Percentiles rank a stretch among this genome's conserved stretches.
Conservation (phyloP, 2,329 filamentous ascomycete species). For the Chrysoporthe cubensis region DNA sequence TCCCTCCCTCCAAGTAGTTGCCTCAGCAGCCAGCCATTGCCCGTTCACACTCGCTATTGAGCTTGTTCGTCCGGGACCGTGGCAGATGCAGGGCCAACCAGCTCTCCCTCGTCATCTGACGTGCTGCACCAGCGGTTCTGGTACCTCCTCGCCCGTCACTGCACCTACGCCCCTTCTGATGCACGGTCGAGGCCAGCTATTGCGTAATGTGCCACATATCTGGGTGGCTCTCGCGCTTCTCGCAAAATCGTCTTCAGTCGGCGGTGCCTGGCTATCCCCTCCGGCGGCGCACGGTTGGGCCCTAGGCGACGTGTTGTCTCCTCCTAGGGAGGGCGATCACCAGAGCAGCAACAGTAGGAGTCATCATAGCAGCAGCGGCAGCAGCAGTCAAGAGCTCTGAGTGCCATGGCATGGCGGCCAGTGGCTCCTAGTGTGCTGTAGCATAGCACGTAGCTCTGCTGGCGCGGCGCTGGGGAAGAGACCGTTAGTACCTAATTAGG, state of each 20-base stretch:
- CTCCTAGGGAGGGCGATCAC: no score
- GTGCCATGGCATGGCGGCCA: no score
- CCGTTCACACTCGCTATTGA: no score
- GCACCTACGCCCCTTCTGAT: neutral
- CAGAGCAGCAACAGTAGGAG: no score
- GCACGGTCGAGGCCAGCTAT: neutral
- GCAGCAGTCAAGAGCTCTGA: no score
- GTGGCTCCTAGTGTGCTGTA: no score
- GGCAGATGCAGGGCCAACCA: neutral
- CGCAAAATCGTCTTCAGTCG: neutral
- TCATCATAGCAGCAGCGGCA: no score
- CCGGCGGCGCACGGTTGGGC: no score
- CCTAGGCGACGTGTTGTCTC: no score
- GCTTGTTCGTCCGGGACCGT: neutral
- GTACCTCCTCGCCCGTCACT: neutral
- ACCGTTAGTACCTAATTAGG: neutral
- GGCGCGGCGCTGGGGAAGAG: no score
- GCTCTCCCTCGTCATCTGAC: neutral
- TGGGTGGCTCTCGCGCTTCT: conserved; percentile 4
- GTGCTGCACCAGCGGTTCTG: neutral
- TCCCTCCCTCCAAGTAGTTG: neutral
- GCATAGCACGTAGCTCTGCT: no score
- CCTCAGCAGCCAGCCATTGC: no score
- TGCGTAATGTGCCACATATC: conserved; percentile 11
- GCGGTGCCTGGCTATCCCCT: neutral